Conservation (phyloP, 345 rosid species). For the Geranium rotundifolium region DNA sequence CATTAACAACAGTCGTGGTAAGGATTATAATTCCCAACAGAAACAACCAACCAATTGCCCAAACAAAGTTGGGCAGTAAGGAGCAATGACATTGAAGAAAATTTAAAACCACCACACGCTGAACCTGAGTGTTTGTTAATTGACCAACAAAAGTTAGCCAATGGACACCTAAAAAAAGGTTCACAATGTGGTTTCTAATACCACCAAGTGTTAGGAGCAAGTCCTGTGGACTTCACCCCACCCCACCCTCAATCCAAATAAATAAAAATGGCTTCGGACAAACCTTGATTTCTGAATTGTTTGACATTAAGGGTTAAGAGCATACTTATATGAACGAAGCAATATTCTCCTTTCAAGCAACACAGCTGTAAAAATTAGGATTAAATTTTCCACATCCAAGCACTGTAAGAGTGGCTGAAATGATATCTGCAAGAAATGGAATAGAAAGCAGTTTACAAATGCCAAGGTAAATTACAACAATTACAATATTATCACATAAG, state of each 20-base stretch:
- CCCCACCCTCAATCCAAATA: too few relatives aligned
- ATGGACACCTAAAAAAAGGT: not conserved
- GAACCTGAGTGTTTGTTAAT: not conserved
- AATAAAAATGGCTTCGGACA: not conserved
- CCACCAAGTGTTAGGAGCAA: too few relatives aligned
- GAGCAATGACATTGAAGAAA: too few relatives aligned
- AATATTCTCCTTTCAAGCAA: conserved; percentile 86
- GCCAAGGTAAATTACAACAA: not conserved
- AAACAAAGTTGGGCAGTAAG: too few relatives aligned
- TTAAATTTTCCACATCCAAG: conserved; percentile 89
- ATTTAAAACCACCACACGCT: not conserved
- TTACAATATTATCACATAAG: not conserved
- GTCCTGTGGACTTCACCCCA: too few relatives aligned
- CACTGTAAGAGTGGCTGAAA: conserved; percentile 94
- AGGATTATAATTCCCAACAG: not conserved
- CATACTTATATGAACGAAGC: conserved; percentile 90
- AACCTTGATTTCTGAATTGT: not conserved
- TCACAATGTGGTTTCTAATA: not conserved
- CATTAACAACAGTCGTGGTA: not conserved
- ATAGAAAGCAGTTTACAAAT: not conserved
- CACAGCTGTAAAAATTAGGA: conserved; percentile 77
- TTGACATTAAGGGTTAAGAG: conserved; percentile 2
- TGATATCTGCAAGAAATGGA: conserved; percentile 56
- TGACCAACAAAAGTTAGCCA: not conserved
- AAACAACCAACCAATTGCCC: not conserved